phyloP scores from a whole-genome alignment of 768 basidiomycete genomes.

The Suillus variegatus region DNA sequence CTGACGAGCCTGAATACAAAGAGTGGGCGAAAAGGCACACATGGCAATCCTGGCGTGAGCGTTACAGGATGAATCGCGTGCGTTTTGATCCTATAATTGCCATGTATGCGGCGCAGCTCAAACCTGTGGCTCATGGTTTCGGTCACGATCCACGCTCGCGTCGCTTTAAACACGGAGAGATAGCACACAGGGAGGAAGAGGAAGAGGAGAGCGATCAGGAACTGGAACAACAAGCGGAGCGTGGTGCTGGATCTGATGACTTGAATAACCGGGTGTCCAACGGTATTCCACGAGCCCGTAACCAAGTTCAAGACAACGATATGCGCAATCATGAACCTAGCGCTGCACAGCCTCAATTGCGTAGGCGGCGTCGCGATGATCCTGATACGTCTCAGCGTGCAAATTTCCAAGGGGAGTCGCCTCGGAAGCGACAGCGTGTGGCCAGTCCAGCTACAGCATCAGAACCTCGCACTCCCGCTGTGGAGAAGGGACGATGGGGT shows the following conservation, averaged over 20 bases:
- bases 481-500: constrained; percentile 2
- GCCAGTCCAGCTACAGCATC: background rate
- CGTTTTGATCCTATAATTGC: constrained; percentile 45
- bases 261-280: background rate
- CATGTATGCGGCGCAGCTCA: constrained; percentile 23
- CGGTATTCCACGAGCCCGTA: constrained; percentile 1
- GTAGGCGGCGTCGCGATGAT: constrained; percentile 19
- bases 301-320: constrained; percentile 6
- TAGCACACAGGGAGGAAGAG: constrained; percentile 8
- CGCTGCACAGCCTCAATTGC: background rate
- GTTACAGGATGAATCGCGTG: constrained; percentile 47
- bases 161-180: background rate
- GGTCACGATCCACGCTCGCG: constrained; percentile 28
- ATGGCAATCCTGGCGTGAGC: constrained; percentile 64
- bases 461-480: background rate
- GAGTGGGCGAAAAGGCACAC: constrained; percentile 44
- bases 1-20: constrained; percentile 39
- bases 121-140: constrained; percentile 17
- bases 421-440: constrained; percentile 19
- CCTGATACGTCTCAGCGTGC: constrained; percentile 11
- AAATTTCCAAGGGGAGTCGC: background rate
- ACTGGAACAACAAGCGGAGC: constrained; percentile 1
- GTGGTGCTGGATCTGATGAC: background rate
- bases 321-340: constrained; percentile 1
- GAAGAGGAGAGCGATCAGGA: constrained; percentile 3